A percentile compares a stretch with the other conserved stretches of the same genome.
Conservation (phyloP, 805 yeast genomes). For the Kuraishia ogatae region DNA sequence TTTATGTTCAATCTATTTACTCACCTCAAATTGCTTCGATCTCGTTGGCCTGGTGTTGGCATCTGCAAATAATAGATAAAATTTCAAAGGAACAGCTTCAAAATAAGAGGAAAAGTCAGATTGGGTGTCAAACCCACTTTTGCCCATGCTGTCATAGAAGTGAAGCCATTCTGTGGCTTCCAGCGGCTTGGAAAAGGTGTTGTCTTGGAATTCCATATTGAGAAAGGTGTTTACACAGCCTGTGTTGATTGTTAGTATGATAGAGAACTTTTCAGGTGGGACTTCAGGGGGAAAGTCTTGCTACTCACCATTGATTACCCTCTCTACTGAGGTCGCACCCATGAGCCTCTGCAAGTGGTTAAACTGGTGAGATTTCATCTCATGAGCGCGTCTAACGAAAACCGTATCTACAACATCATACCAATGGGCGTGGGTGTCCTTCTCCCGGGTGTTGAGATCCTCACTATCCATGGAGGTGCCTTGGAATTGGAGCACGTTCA, state of each 20-base stretch:
- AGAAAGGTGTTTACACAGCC: conserved; percentile 69
- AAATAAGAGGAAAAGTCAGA: conserved; percentile 46
- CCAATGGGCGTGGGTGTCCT: conserved; percentile 65
- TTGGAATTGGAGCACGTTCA: conserved; percentile 74
- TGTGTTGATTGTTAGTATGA: background rate
- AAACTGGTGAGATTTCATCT: conserved; percentile 39
- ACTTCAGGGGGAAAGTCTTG: too few relatives aligned
- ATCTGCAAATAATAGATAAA: conserved; percentile 59
- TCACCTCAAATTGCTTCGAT: conserved; percentile 6
- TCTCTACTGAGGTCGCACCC: conserved; percentile 45
- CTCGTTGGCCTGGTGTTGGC: conserved; percentile 22
- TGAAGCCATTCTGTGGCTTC: conserved; percentile 67
- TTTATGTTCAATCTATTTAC: conserved; percentile 8
- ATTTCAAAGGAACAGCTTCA: conserved; percentile 48
- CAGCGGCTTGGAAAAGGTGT: conserved; percentile 48
- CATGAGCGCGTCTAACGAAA: conserved; percentile 43
- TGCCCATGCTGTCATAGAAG: conserved; percentile 53
- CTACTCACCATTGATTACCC: conserved; percentile 33
- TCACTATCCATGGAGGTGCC: conserved; percentile 12
- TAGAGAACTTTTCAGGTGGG: too few relatives aligned
- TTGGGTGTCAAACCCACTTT: conserved; percentile 29
- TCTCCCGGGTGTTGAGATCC: conserved; percentile 22
- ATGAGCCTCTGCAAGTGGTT: conserved; percentile 35
- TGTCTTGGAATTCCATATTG: conserved; percentile 56
- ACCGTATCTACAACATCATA: conserved; percentile 51